Evolutionary conservation across 345 rosid genomes (phyloP), one percentile per base, ranked within the genome.

Genomic region (Populus simonii): DNA sequence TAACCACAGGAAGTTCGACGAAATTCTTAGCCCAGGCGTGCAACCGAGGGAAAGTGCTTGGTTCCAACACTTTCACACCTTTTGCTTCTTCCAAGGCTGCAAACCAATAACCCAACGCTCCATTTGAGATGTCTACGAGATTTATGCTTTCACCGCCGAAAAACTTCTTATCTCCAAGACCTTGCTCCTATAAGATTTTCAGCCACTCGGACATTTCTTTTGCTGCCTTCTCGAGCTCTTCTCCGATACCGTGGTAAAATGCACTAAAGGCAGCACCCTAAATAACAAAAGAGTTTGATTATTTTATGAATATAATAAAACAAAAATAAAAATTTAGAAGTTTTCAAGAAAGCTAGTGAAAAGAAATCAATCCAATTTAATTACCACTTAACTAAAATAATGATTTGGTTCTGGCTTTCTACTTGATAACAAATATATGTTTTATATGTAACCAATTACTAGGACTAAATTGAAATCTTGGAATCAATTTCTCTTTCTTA

Each of bases 121-220:
- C 68, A 25, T 1, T 55, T 1, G 69, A 2, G 8, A 79, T 25
- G 72, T 79, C 81, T 3, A 73, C 72, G 1, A 73, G 23, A 8
- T 36, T 43, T 29, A 79, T 36, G 13, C 49, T 6, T 1, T 79
- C 81, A 10, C 81, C 81, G 0, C 77, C 73, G n/a, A 73, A 74
- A 10, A 73, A 79, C 36, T 27, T 73, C 22, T 79, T 79, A 5
- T 73, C 81, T 5, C 77, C 77, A 1, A 79, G 68, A 11, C 27
- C 72, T 12, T 73, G 25, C 29, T 73, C 81, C 53, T 79, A 77
- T 3, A 79, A 4, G 3, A 17, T 55, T 57, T 51, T 62, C 16
- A 79, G 57, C 41, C 47, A 23, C 18, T 73, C 68, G 39, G 27
- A 0, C 2, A 17, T 1, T 55, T 79, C 77, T n/a, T 55, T 73